phyloP scores from a whole-genome alignment of 495 filamentous ascomycete genomes.

The Parachaetomium inaequale region DNA sequence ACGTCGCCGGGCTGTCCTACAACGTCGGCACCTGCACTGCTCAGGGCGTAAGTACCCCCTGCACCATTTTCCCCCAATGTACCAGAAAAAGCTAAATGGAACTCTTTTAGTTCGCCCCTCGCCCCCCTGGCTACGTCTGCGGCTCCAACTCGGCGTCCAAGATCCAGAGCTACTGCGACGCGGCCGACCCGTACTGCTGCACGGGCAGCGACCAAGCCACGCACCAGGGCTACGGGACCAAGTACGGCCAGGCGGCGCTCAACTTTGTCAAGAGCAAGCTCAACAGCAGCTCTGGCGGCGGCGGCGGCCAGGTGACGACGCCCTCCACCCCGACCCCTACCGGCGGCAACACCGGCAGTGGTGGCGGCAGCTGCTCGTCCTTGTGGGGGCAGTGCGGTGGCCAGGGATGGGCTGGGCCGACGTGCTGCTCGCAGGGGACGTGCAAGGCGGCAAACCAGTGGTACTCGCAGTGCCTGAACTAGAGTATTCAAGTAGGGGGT shows the following conservation, averaged over 20 bases:
- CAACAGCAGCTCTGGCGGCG: slow-evolving; percentile 19
- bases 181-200: slow-evolving; percentile 62
- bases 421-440: slow-evolving; percentile 29
- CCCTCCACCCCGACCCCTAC: slow-evolving; percentile 11
- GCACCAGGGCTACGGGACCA: slow-evolving; percentile 56
- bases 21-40: slow-evolving; percentile 59
- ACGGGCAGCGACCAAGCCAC: slow-evolving; percentile 55
- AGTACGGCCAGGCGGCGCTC: slow-evolving; percentile 57
- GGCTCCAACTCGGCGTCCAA: slow-evolving; percentile 43
- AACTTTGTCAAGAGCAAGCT: slow-evolving; percentile 51
- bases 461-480: slow-evolving; percentile 40
- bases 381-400: slow-evolving; percentile 36
- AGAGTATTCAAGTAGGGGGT: neutral
- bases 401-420: slow-evolving; percentile 29
- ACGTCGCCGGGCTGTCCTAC: slow-evolving; percentile 52
- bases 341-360: slow-evolving; percentile 25
- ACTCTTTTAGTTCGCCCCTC: slow-evolving; percentile 49
- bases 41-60: slow-evolving; percentile 49
- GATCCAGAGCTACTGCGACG: slow-evolving; percentile 61
- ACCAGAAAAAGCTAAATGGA: neutral
- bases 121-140: slow-evolving; percentile 54
- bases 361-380: slow-evolving; percentile 22
- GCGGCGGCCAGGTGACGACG: slow-evolving; percentile 16
- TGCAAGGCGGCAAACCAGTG: slow-evolving; percentile 32
- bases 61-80: neutral